Base-by-base conservation (phyloP, 768 basidiomycete genomes). In the Termitomyces sp. region DNA sequence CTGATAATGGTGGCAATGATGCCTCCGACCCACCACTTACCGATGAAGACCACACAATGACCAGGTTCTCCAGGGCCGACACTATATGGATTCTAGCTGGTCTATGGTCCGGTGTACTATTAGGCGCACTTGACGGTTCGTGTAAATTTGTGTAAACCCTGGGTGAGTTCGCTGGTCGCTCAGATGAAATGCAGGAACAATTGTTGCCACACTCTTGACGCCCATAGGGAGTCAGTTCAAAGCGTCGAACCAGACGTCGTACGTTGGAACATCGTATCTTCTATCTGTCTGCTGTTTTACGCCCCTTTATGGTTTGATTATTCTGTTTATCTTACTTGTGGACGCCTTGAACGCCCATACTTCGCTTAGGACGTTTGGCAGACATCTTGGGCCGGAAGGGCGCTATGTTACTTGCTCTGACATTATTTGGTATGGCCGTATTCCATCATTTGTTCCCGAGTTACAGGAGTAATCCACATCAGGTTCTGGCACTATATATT, bases 221-320 rank as follows among this genome's bases (percentile, higher is more conserved):
- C 88, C 91, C 55, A 93, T 94, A 61, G 92, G 91, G 52, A 91
- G 88, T 66, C 80, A 89, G 66, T 94, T 92, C 72, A 77, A 84
- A 65, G 87, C 86, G 68, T 86, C 85, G 35, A 83, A 87, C 65
- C 83, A 89, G 61, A 81, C 91, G 14, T 89, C 89, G 1, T 94
- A 95, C 70, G 85, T 97, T 57, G 94, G 91, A 32, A 93, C 92
- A 12, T 81, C 91, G 12, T 94, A 94, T 73, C 74, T 95, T 61
- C 76, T 94, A 44, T 91, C 89, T 52, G 83, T 94, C 40, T 94
- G 92, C 66, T 94, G 90, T 72, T 94, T 94, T 70, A 93, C 93
- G 21, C 94, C 92, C 57, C 72, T 93, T 61, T 92, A 92, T 76
- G 91, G 91, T 85, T 59, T 63, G 79, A 70, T 14, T 27, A 54